Evolutionary conservation across 164 flowering plant genomes (phyloP).

Genomic region (Umbellularia californica): DNA sequence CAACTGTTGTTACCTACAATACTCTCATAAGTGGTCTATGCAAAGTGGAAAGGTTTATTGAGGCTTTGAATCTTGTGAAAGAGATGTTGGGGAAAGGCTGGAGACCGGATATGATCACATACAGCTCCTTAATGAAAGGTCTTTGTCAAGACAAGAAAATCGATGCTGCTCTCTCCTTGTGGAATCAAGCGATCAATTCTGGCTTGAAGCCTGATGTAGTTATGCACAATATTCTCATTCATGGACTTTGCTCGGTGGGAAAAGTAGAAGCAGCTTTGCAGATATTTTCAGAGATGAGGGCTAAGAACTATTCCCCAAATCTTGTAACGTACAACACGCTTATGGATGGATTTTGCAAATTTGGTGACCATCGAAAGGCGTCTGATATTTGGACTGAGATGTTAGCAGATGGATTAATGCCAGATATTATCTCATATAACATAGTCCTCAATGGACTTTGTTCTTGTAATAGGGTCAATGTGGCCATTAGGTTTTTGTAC

Average conservation of each 20-base stretch:
- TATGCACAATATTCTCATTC: slow-evolving; percentile 74
- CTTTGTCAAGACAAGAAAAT: slow-evolving; percentile 57
- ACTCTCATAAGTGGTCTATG: slow-evolving; percentile 64
- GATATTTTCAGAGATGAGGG: slow-evolving; percentile 49
- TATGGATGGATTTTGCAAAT: slow-evolving; percentile 74
- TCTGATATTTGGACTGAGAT: slow-evolving; percentile 61
- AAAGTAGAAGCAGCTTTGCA: slow-evolving; percentile 55
- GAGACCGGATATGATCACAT: slow-evolving; percentile 65
- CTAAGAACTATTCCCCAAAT: slow-evolving; percentile 48
- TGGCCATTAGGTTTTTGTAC: slow-evolving; percentile 48
- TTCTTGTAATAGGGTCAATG: slow-evolving; percentile 48
- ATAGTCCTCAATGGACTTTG: slow-evolving; percentile 76
- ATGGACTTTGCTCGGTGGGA: slow-evolving; percentile 76
- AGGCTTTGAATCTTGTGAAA: slow-evolving; percentile 54
- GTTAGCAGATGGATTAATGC: slow-evolving; percentile 42
- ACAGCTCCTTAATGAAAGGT: slow-evolving; percentile 65
- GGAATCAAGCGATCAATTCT: slow-evolving; percentile 40
- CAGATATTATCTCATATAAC: slow-evolving; percentile 81
- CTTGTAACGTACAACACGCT: slow-evolving; percentile 78
- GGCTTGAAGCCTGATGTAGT: slow-evolving; percentile 65
- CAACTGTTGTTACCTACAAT: slow-evolving; percentile 65
- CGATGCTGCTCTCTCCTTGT: slow-evolving; percentile 54
- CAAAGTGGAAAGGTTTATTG: slow-evolving; percentile 47
- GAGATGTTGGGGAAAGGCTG: slow-evolving; percentile 74
- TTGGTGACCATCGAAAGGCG: slow-evolving; percentile 45